phyloP scores from a whole-genome alignment of 495 filamentous ascomycete species.

The Podospora australis region DNA sequence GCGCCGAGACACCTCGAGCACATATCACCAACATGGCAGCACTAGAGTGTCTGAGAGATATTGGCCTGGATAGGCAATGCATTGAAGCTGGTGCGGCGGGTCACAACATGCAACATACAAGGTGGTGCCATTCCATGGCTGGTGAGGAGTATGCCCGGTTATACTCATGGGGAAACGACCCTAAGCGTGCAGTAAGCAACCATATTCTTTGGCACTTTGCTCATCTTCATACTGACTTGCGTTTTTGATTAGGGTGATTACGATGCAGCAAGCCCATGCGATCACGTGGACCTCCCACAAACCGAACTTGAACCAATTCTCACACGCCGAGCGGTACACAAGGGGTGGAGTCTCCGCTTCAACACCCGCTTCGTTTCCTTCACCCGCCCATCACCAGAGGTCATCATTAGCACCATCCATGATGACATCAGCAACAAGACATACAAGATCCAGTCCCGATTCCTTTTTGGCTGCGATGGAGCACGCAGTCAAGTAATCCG shows the following conservation, averaged over 20 bases:
- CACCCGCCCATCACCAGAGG: conserved; percentile 19
- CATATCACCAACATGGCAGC: conserved; percentile 48
- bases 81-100: conserved; percentile 28
- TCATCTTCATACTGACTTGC: not conserved
- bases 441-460: conserved; percentile 46
- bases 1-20: conserved; percentile 47
- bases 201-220: too few relatives aligned
- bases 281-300: conserved; percentile 44
- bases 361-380: conserved; percentile 35
- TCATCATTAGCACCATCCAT: conserved; percentile 31
- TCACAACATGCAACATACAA: conserved; percentile 42
- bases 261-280: conserved; percentile 43
- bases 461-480: conserved; percentile 54
- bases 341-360: conserved; percentile 40
- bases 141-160: conserved; percentile 49
- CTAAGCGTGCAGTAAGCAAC: conserved; percentile 34
- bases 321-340: conserved; percentile 36
- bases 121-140: conserved; percentile 50
- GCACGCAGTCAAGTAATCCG: conserved; percentile 46
- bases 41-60: conserved; percentile 48
- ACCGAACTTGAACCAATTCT: conserved; percentile 48
- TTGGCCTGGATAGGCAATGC: conserved; percentile 41
- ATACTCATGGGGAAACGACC: conserved; percentile 48
- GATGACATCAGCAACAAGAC: conserved; percentile 37
- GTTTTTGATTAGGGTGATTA: conserved; percentile 42